Conservation (phyloP, 2,329 filamentous ascomycete species). For the Colletotrichum magnum region DNA sequence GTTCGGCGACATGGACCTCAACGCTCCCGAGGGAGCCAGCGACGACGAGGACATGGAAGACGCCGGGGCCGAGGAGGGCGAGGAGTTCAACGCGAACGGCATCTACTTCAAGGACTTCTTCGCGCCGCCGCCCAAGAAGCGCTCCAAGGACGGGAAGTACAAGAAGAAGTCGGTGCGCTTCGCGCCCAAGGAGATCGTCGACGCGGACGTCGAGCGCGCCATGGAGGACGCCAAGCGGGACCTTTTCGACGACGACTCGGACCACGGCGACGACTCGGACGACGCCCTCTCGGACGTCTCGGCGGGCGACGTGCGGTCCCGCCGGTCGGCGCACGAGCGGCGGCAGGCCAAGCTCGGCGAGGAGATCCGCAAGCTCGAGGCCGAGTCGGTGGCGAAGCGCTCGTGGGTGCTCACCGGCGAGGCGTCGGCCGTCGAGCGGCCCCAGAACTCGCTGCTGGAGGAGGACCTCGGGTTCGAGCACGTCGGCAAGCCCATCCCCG, state of each 20-base stretch:
- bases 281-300: slow-evolving; percentile 77
- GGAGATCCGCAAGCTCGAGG: slow-evolving; percentile 92
- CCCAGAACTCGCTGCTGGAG: slow-evolving; percentile 92
- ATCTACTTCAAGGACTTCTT: slow-evolving; percentile 96
- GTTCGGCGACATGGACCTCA: slow-evolving; percentile 83
- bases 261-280: slow-evolving; percentile 72
- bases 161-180: slow-evolving; percentile 58
- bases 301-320: slow-evolving; percentile 78
- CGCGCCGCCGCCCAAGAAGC: slow-evolving; percentile 83
- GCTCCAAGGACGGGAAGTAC: slow-evolving; percentile 59
- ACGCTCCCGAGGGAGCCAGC: slow-evolving; percentile 78
- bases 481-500: slow-evolving; percentile 92
- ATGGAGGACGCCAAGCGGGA: slow-evolving; percentile 91
- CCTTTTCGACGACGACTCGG: slow-evolving; percentile 85
- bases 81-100: slow-evolving; percentile 82
- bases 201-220: slow-evolving; percentile 82
- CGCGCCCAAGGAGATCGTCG: slow-evolving; percentile 63
- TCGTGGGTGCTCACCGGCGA: slow-evolving; percentile 94
- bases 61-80: slow-evolving; percentile 68
- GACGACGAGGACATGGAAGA: slow-evolving; percentile 73
- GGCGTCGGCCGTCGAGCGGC: slow-evolving; percentile 84
- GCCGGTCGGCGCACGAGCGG: slow-evolving; percentile 87
- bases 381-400: slow-evolving; percentile 88
- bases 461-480: slow-evolving; percentile 97
- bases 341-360: slow-evolving; percentile 87